Evolutionary conservation across 225 moss, liverwort and hornwort genomes (phyloP), one percentile per base, ranked within the genome.

Genomic region (Bryoerythrophyllum caledonicum): DNA sequence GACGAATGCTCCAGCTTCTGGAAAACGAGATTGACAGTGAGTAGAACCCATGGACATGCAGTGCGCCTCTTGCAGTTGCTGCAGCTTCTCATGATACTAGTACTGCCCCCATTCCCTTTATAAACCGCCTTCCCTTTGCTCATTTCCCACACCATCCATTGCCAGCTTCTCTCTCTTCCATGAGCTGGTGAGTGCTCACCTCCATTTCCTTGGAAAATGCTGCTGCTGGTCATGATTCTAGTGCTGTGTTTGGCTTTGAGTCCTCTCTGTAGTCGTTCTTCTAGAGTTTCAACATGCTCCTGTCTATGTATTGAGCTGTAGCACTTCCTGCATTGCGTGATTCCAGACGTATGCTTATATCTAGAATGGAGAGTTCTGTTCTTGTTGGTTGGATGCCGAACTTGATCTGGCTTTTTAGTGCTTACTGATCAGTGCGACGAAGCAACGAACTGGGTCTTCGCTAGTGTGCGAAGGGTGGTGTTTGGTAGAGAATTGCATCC

Each of bases 41-140:
- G 49, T 10, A n/a, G 63, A 19, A 51, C 11, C 51, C 53, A 20
- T 37, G 56, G 73, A 9, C 69, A 68, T 60, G 25, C 60, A 61
- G 66, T 37, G 79, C 75, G 61, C 66, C 53, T 54, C 71, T 65
- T 27, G n/a, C 5, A 9, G 60, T n/a, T n/a, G 71, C 71, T 73
- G 61, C 72, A 60, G 44, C 41, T 55, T 65, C 7, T 37, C 65
- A 79, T 66, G 53, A 41, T 1, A 1, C 48, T 8, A 13, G 35
- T 40, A 17, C 69, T 23, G 7, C 38, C 28, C n/a, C 9, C 24
- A 9, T 15, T 35, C 37, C 74, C 77, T 74, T 73, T 72, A 81
- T 70, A 84, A 80, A 10, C 60, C 65, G 44, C 60, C 32, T 27
- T n/a, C 70, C 0, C 65, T 0, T 60, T 3, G 2, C 65, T 46